Base-by-base conservation (phyloP, 2,329 filamentous ascomycete species). In the Periglandula ipomoeae region DNA sequence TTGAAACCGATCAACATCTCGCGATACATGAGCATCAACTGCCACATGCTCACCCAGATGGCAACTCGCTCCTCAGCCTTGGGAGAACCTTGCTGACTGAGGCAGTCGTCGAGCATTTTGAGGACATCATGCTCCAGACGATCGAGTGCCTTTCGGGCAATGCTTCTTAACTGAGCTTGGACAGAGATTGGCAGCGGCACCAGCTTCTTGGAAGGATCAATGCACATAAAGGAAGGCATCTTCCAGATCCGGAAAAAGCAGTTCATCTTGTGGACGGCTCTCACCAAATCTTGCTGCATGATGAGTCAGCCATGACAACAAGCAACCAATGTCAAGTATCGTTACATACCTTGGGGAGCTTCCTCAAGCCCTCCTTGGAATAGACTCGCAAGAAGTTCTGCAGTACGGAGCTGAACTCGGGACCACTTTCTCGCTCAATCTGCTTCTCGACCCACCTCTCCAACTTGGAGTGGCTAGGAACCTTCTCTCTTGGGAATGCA, bases 241-340 rank as follows among this genome's bases (percentile, higher is more conserved):
- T 67, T 69, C 71, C 69, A 75, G 52, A 76, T 72, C 51, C 64
- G 68, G 58, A 74, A 75, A 63, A 75, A 70, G 59, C 70, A 74
- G 53, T 70, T 70, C 63, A 76, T 67, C 45, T 64, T 63, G 51
- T 72, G 68, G 34, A 74, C 69, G 51, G 69, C 68, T 41, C 58
- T 60, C 15, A 73, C 65, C 24, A 75, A 63, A 24, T 65, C 60
- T 52, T 68, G 62, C 70, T 73, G 55, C 39, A 22, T n/a, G 47
- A n/a, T 20, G 8, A 42, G 52, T 63, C 53, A 62, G 53, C 49
- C 22, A 3, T 23, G 6, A 32, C 7, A 17, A 11, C 32, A 40
- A 23, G 7, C 1, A 24, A 20, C 34, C 17, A n/a, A 6, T 15
- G 17, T 22, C 19, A 19, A n/a, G 19, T 35, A 7, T 6, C n/a